Evolutionary conservation across 139 green algal species (phyloP).

Genomic region (Coelastrella sp.): DNA sequence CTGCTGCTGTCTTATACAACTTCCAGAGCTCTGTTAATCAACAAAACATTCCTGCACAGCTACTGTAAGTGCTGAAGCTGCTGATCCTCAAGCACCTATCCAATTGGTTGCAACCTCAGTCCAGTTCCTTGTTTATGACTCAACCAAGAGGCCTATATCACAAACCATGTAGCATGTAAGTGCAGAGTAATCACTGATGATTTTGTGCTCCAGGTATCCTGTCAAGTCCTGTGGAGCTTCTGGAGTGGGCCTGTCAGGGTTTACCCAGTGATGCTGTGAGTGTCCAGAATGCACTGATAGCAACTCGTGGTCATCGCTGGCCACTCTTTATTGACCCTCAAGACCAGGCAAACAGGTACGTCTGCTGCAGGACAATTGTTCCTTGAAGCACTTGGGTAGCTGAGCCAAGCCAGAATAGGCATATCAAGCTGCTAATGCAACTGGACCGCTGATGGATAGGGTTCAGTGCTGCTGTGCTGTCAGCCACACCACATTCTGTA

Average conservation of each 20-base stretch:
- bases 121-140: too few species aligned
- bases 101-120: too few species aligned
- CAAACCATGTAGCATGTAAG: too few species aligned
- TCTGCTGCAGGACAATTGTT: too few species aligned
- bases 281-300: conserved; percentile 83
- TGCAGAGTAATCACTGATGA: too few species aligned
- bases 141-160: too few species aligned
- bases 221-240: conserved; percentile 68
- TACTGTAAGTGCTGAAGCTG: not conserved
- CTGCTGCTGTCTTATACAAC: too few species aligned
- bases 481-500: not conserved
- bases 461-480: not conserved
- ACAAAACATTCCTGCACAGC: too few species aligned
- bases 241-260: conserved; percentile 73
- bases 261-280: conserved; percentile 79
- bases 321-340: conserved; percentile 87
- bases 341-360: conserved; percentile 74
- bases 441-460: not conserved
- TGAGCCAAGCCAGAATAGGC: too few species aligned
- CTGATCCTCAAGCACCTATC: not conserved
- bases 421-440: too few species aligned
- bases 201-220: conserved; percentile 59
- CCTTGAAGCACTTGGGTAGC: too few species aligned
- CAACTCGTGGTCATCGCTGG: conserved; percentile 73
- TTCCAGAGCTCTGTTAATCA: too few species aligned